A percentile compares a stretch with the other conserved stretches of the same genome.
phyloP scores from a whole-genome alignment of 176 grass and related monocot genomes.

The Tillandsia leiboldiana region DNA sequence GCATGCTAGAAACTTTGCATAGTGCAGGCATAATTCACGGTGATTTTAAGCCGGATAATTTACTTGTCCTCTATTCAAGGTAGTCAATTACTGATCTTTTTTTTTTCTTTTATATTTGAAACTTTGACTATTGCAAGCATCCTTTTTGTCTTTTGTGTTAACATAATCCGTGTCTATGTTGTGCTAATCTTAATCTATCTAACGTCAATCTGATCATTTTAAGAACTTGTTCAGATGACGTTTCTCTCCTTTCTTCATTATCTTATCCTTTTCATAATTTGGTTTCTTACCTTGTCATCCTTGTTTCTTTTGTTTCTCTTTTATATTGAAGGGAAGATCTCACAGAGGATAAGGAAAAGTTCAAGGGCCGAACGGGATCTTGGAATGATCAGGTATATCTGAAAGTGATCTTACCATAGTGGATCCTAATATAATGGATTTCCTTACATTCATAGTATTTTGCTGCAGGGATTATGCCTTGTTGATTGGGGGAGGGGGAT shows the following conservation, averaged over 20 bases:
- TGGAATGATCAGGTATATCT: conserved; percentile 53
- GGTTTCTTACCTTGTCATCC: conserved; percentile 5
- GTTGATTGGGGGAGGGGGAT: conserved; percentile 90
- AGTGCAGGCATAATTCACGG: conserved; percentile 69
- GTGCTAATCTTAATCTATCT: not conserved
- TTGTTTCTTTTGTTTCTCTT: conserved; percentile 16
- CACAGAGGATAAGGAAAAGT: conserved; percentile 54
- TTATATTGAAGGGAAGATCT: conserved; percentile 42
- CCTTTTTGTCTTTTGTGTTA: not conserved
- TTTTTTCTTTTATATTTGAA: conserved; percentile 6
- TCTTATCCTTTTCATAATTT: not conserved
- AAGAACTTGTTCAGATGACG: not conserved
- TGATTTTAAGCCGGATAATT: conserved; percentile 96
- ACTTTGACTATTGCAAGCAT: not conserved
- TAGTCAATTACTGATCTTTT: conserved; percentile 19
- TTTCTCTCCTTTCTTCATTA: no score
- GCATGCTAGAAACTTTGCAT: conserved; percentile 73
- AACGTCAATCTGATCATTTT: not conserved
- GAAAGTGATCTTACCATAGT: not conserved
- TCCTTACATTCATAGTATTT: conserved; percentile 15
- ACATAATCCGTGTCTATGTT: not conserved
- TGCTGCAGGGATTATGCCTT: conserved; percentile 75
- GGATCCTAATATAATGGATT: not conserved
- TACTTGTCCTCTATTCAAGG: conserved; percentile 77
- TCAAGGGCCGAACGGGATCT: conserved; percentile 44